A percentile compares a stretch with the other conserved stretches of the same genome.
Evolutionary conservation across 2,329 filamentous ascomycete genomes (phyloP).

Genomic region (Colletotrichum sp.): DNA sequence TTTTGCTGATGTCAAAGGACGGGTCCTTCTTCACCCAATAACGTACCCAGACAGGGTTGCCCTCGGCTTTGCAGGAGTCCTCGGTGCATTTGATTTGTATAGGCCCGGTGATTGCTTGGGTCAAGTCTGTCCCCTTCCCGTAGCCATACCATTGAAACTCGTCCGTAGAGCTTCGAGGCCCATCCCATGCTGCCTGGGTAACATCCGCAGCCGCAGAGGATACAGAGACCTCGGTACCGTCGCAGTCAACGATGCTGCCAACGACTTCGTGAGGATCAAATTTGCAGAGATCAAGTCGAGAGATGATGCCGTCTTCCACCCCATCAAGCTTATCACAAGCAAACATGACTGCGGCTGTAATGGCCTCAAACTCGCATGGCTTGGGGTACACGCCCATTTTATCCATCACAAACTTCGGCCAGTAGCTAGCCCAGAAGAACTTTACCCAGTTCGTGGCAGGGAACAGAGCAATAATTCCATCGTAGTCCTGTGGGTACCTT

Average conservation of each 20-base stretch:
- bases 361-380: constrained; percentile 33
- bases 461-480: constrained; percentile 59
- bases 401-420: background rate
- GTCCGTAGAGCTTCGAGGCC: background rate
- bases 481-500: constrained; percentile 59
- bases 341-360: constrained; percentile 35
- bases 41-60: background rate
- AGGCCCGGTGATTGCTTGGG: constrained; percentile 30
- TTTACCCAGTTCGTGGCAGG: constrained; percentile 42
- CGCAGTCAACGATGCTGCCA: constrained; percentile 4
- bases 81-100: constrained; percentile 6
- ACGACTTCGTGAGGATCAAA: constrained; percentile 19
- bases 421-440: background rate
- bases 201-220: background rate
- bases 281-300: background rate
- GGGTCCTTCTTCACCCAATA: background rate
- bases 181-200: constrained; percentile 16
- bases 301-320: constrained; percentile 49
- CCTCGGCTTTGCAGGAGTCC: background rate
- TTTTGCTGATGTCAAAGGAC: background rate
- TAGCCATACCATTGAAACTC: background rate
- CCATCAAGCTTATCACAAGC: constrained; percentile 53
- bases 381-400: background rate
- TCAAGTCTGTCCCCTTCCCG: background rate
- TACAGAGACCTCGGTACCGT: constrained; percentile 26